phyloP scores from a whole-genome alignment of 2,329 filamentous ascomycete species.

The Aureobasidium sp. region DNA sequence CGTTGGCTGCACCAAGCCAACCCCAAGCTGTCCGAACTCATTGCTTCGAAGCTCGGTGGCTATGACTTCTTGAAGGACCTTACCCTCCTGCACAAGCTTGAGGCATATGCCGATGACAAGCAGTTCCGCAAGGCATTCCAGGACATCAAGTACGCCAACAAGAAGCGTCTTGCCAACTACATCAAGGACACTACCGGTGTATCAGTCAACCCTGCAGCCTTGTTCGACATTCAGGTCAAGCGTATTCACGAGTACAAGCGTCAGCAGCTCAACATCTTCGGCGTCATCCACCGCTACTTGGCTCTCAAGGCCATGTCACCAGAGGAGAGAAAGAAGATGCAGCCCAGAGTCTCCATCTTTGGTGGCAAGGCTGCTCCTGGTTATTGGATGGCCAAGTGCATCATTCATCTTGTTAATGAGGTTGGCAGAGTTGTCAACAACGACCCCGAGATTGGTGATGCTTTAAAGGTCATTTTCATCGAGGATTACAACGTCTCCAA shows the following conservation, averaged over 20 bases:
- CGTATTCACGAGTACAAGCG: constrained; percentile 99
- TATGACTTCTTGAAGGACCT: constrained; percentile 84
- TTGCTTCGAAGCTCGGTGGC: constrained; percentile 78
- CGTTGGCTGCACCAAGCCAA: constrained; percentile 98
- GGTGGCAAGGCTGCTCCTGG: constrained; percentile 95
- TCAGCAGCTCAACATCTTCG: constrained; percentile 77
- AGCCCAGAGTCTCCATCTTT: constrained; percentile 88
- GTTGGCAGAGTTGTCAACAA: constrained; percentile 87
- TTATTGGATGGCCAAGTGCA: constrained; percentile 99
- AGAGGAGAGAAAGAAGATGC: constrained; percentile 76
- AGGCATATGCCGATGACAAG: constrained; percentile 75
- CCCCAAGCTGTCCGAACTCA: constrained; percentile 80
- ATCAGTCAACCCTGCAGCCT: constrained; percentile 72
- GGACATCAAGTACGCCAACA: constrained; percentile 95
- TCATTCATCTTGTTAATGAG: constrained; percentile 92
- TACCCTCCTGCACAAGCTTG: constrained; percentile 75
- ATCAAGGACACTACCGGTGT: constrained; percentile 76
- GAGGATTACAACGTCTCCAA: constrained; percentile 99
- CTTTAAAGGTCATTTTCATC: constrained; percentile 93
- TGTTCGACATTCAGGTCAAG: constrained; percentile 98
- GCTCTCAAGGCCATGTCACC: constrained; percentile 75
- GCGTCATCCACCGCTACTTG: constrained; percentile 90
- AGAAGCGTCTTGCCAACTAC: constrained; percentile 80
- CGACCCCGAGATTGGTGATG: constrained; percentile 81
- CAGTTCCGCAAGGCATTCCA: constrained; percentile 90